Evolutionary conservation across 1,139 yeast genomes (phyloP).

Genomic region (Candida glucosophila): DNA sequence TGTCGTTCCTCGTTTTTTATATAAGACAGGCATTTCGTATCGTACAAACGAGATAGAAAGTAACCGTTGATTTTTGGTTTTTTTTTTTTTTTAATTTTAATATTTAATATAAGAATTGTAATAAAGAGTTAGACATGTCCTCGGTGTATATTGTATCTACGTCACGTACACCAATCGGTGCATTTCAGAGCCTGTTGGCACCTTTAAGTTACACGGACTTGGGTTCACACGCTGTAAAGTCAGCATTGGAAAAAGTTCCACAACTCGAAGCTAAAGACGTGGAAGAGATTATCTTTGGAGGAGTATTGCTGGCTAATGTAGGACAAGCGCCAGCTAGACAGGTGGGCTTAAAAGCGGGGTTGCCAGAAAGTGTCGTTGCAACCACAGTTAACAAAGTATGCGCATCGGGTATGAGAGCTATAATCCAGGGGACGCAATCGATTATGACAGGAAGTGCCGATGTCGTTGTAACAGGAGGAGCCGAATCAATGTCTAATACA

Average conservation of each 20-base stretch:
- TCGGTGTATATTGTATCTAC: conserved; percentile 74
- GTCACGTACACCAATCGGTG: conserved; percentile 87
- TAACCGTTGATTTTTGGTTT: too few relatives aligned
- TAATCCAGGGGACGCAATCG: conserved; percentile 77
- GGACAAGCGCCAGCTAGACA: conserved; percentile 97
- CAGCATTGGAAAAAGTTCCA: conserved; percentile 75
- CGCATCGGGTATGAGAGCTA: conserved; percentile 86
- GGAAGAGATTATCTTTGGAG: conserved; percentile 84
- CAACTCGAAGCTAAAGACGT: conserved; percentile 62
- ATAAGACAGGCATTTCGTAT: too few relatives aligned
- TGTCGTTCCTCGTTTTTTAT: too few relatives aligned
- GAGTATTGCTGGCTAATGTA: conserved; percentile 78
- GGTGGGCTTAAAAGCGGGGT: conserved; percentile 80
- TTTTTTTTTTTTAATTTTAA: too few relatives aligned
- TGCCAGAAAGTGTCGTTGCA: conserved; percentile 64
- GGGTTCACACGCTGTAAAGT: conserved; percentile 80
- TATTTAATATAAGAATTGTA: not conserved
- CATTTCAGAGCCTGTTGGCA: conserved; percentile 71
- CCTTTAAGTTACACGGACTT: conserved; percentile 68
- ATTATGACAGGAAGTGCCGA: conserved; percentile 81
- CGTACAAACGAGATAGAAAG: not conserved
- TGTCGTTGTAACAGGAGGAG: conserved; percentile 87
- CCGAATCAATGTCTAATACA: conserved; percentile 88
- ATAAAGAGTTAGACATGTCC: conserved; percentile 2
- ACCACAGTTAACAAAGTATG: conserved; percentile 90